Evolutionary conservation across 2,329 filamentous ascomycete genomes (phyloP), one percentile per base, ranked within the genome.

Genomic region (Chalara sp.): DNA sequence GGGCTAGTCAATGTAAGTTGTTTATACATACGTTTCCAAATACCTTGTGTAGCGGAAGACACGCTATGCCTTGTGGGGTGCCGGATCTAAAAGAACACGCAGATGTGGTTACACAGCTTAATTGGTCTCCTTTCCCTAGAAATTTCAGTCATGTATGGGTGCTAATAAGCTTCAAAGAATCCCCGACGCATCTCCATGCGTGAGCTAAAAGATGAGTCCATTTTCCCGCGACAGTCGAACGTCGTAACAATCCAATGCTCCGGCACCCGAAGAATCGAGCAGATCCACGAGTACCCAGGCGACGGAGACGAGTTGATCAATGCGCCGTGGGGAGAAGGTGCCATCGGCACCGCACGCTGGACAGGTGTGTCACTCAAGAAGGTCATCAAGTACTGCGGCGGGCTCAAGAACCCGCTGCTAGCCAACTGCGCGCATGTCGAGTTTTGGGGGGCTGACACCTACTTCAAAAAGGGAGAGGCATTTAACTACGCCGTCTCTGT

Each of bases 401-500:
- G 84, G 0, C 66, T 86, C 2, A 56, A 63, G 1, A 32, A 50
- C n/a, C 47, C 47, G n/a, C 69, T 52, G 13, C 68, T 71, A 1
- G 81, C 72, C 0, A 21, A 21, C 21, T 21, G 21, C 21, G 76
- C 80, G 52, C 82, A 89, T 55, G 65, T 88, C 10, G 84, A 88
- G 57, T 76, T 89, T 46, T 81, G 79, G 51, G 85, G 85, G 0
- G 83, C 81, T 1, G 86, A 89, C 51, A 86, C 83, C 0, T 88
- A 89, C 60, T 84, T 88, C 71, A 88, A 88, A 64, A 78, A 81
- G 46, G 57, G 45, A 12, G 68, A 84, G 43, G 73, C 76, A 0
- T 79, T 78, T 68, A 88, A 88, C 64, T 89, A 87, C 58, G 71
- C 78, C 21, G 81, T 87, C 45, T 80, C 74, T 11, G 80, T 87